Evolutionary conservation across 495 filamentous ascomycete species (phyloP).

Genomic region (Tuber umbilicatum): DNA sequence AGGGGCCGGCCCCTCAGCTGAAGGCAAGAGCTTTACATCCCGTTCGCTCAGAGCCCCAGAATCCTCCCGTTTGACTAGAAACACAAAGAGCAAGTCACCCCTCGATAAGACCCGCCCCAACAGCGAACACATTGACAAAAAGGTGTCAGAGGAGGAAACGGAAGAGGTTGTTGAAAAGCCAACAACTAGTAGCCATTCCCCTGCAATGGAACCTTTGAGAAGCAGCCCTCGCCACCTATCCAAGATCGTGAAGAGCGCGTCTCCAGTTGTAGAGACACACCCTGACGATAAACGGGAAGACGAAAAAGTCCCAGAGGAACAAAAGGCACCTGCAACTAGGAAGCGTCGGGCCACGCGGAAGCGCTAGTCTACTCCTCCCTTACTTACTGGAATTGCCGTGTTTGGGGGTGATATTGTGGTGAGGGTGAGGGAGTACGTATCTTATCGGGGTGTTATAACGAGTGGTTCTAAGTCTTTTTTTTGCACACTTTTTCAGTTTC

Average conservation of each 20-base stretch:
- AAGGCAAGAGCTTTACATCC: background rate
- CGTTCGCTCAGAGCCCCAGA: background rate
- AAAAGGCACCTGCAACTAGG: background rate
- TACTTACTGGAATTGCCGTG: background rate
- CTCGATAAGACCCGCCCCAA: background rate
- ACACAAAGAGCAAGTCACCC: background rate
- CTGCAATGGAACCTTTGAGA: background rate
- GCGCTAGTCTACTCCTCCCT: background rate
- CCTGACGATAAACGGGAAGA: background rate
- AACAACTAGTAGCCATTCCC: background rate
- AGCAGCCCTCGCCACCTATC: background rate
- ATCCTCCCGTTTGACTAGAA: background rate
- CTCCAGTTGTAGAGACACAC: background rate
- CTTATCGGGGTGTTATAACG: background rate
- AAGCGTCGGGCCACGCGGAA: background rate
- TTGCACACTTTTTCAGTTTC: background rate
- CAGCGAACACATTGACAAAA: background rate
- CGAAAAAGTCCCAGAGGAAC: background rate
- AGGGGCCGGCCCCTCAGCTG: background rate
- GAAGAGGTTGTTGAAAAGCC: background rate
- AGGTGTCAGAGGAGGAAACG: background rate
- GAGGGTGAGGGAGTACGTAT: background rate
- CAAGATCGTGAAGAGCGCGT: background rate
- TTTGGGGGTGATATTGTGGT: background rate
- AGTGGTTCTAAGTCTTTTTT: background rate